These are phyloP conservation scores for Trichoderma oligosporum DNA, from an alignment of 2,329 filamentous ascomycete species.

Conservation along the genomic window DNA sequence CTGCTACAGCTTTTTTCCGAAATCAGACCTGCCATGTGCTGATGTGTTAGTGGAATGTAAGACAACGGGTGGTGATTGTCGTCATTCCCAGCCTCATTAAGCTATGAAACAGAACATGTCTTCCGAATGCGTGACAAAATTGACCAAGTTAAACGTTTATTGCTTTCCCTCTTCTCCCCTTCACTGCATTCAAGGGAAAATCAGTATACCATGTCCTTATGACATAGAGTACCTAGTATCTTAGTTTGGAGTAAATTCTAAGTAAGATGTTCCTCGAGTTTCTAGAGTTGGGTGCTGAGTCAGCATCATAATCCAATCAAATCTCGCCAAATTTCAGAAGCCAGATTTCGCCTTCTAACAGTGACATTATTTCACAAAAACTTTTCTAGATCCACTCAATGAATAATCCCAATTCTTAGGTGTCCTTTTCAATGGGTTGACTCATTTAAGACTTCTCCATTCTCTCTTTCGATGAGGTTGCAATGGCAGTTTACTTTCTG, in stretches of 20 bases:
- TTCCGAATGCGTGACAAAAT: background rate
- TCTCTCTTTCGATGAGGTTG: background rate
- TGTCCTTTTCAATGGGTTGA: conserved; percentile 22
- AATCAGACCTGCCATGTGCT: background rate
- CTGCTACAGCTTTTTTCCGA: background rate
- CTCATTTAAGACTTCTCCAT: conserved; percentile 17
- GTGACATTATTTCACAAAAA: background rate
- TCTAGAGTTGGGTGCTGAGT: conserved; percentile 11
- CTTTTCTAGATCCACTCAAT: conserved; percentile 14
- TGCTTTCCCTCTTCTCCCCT: too few relatives aligned
- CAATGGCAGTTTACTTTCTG: background rate
- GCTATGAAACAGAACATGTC: background rate
- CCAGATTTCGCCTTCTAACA: conserved; percentile 17
- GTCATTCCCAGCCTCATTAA: conserved; percentile 1
- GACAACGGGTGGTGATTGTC: too few relatives aligned
- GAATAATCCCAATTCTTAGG: conserved; percentile 10
- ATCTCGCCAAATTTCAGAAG: conserved; percentile 18
- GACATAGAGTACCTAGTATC: background rate
- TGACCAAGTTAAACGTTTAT: background rate
- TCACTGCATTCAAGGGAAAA: background rate
- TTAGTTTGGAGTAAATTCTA: background rate
- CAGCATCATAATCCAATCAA: conserved; percentile 17
- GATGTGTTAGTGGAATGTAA: background rate
- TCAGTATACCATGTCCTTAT: background rate
- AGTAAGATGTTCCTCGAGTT: background rate